A percentile compares a stretch with the other conserved stretches of the same genome.
Evolutionary conservation across 345 rosid genomes (phyloP).

Genomic region (Populus nigra): DNA sequence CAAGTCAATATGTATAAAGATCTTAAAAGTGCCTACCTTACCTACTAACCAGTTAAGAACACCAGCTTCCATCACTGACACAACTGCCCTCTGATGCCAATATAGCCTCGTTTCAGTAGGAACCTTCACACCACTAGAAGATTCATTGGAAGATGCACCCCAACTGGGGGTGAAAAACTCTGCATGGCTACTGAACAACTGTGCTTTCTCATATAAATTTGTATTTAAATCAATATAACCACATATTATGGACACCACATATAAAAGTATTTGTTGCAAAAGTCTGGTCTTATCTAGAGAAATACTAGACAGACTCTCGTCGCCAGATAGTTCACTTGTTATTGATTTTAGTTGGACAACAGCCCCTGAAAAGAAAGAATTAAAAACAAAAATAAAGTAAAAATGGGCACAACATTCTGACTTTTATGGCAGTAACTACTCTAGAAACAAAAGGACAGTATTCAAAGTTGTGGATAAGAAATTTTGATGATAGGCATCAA

Average conservation of each 20-base stretch:
- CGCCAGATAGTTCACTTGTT: conserved; percentile 44
- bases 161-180: conserved; percentile 26
- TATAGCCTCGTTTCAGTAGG: conserved; percentile 37
- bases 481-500: background rate
- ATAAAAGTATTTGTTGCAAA: conserved; percentile 48
- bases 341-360: conserved; percentile 66
- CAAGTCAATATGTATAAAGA: conserved; percentile 14
- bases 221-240: conserved; percentile 48
- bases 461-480: background rate
- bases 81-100: conserved; percentile 67
- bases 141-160: conserved; percentile 22
- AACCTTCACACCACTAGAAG: conserved; percentile 33
- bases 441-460: background rate
- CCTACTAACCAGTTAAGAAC: conserved; percentile 91
- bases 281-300: conserved; percentile 41
- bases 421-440: background rate
- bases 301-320: conserved; percentile 44
- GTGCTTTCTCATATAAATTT: conserved; percentile 35
- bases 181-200: conserved; percentile 24
- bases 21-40: conserved; percentile 62
- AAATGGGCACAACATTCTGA: conserved; percentile 1
- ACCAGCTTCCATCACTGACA: conserved; percentile 80
- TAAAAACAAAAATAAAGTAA: conserved; percentile 3
- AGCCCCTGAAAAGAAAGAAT: conserved; percentile 45
- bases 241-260: conserved; percentile 54